Base-by-base conservation (phyloP, 2,329 filamentous ascomycete species). In the Paramyrothecium roridum region DNA sequence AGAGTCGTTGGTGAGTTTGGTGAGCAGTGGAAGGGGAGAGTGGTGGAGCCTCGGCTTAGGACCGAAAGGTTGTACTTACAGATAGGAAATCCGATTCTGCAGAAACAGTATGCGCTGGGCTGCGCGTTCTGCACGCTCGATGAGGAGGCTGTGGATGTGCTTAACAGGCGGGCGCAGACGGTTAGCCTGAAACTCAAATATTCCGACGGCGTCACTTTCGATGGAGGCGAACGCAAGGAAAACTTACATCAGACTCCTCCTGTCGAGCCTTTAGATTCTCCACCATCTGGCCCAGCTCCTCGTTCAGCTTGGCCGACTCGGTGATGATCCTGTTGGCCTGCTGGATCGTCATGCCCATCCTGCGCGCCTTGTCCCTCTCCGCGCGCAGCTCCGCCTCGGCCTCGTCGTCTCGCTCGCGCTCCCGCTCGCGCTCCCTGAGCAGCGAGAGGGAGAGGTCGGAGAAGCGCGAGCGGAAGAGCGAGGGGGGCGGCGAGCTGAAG, bases 101-200 rank as follows among this genome's bases (percentile, higher is more conserved):
- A 89, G 75, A 56, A 82, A 80, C 22, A 84, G 74, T 55, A 88
- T 83, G 52, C 80, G 80, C 59, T 83, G 75, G 46, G 81, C 79
- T 52, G 85, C 78, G 40, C 75, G 76, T 65, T 87, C 80, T 55
- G 82, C 79, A 57, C 83, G 79, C 46, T 78, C 78, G 52, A 85
- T 76, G 21, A 88, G 79, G 33, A 88, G 69, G 22, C 76, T 76
- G 63, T 88, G 84, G 55, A 89, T 85, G 60, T 87, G 83, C 76
- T 84, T 23, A 3, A 17, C 19, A 19, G n/a, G n/a, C n/a, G n/a
- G n/a, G 20, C 17, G 19, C 33, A n/a, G 26, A 30, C 26, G 19
- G 65, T 74, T 54, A 75, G 58, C 61, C 63, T 53, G 59, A 54
- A 53, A 47, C 6, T 48, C 21, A 12, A 23, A 30, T n/a, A n/a